A percentile compares a stretch with the other conserved stretches of the same genome.
phyloP scores from a whole-genome alignment of 495 filamentous ascomycete genomes.

The Cercophora scortea region DNA sequence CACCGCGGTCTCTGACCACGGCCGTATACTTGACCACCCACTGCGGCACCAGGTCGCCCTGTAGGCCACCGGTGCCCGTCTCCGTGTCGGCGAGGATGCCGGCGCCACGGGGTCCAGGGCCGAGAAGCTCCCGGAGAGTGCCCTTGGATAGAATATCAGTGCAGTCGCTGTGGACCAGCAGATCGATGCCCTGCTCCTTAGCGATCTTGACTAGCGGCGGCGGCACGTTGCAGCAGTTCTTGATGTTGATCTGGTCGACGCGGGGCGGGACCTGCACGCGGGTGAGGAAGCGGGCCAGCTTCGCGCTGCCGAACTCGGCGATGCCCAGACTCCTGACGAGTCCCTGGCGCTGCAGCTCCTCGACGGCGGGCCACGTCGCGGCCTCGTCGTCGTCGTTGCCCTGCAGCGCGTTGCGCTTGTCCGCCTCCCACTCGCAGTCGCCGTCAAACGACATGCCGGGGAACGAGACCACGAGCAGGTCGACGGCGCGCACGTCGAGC shows the following conservation, averaged over 20 bases:
- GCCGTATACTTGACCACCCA: conserved; percentile 99
- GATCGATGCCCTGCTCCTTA: conserved; percentile 74
- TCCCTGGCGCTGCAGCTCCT: conserved; percentile 63
- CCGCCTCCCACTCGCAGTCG: conserved; percentile 75
- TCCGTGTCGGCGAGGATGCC: conserved; percentile 51
- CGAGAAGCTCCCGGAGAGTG: conserved; percentile 74
- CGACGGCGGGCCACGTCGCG: conserved; percentile 61
- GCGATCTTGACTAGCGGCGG: conserved; percentile 79
- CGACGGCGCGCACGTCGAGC: conserved; percentile 64
- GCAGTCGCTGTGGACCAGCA: conserved; percentile 92
- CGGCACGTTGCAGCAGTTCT: conserved; percentile 93
- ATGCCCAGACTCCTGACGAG: conserved; percentile 69
- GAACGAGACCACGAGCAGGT: conserved; percentile 88
- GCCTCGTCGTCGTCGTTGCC: conserved; percentile 58
- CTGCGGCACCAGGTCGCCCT: conserved; percentile 71
- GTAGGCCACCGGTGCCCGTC: conserved; percentile 43
- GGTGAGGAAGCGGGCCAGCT: conserved; percentile 51
- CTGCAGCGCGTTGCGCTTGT: conserved; percentile 51
- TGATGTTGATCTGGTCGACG: conserved; percentile 95
- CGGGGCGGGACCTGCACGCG: conserved; percentile 64
- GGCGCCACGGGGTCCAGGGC: conserved; percentile 54
- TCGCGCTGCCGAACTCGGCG: conserved; percentile 82
- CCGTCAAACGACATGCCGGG: conserved; percentile 90
- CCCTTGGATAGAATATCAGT: conserved; percentile 82
- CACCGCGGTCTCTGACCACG: conserved; percentile 90